Percentiles rank a stretch among this genome's conserved stretches.
phyloP scores from a whole-genome alignment of 2,329 filamentous ascomycete genomes.

The Verticillium klebahnii region DNA sequence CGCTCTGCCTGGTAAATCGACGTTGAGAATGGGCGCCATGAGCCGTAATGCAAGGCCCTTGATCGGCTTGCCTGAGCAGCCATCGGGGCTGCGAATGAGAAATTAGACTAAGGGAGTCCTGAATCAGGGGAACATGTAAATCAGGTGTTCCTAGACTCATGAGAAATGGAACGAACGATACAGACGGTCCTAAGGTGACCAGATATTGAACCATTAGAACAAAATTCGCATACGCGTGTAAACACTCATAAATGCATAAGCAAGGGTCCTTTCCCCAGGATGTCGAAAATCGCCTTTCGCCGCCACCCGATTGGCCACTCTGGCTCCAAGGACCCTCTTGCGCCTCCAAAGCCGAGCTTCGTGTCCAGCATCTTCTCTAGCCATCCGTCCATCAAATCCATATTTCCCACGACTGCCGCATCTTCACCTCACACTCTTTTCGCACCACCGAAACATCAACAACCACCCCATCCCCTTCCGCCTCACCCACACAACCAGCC shows the following conservation, averaged over 20 bases:
- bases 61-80: too few species aligned
- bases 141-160: too few species aligned
- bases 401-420: conserved; percentile 1
- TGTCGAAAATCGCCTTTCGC: conserved; percentile 17
- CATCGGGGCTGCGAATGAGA: too few species aligned
- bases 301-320: conserved; percentile 22
- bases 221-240: too few species aligned
- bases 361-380: conserved; percentile 10
- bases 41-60: too few species aligned
- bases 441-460: conserved; percentile 10
- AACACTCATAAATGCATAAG: not conserved
- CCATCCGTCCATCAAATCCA: conserved; percentile 10
- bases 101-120: too few species aligned
- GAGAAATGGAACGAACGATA: too few species aligned
- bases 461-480: conserved; percentile 7
- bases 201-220: too few species aligned
- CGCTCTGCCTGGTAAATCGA: too few species aligned
- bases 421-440: conserved; percentile 6
- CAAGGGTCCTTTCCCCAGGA: conserved; percentile 1
- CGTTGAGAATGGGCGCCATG: too few species aligned
- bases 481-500: conserved; percentile 15
- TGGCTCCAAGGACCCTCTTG: conserved; percentile 16
- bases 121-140: too few species aligned
- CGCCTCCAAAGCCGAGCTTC: conserved; percentile 1
- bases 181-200: too few species aligned